Conservation (phyloP, 2,329 filamentous ascomycete species). For the Orbilia ellipsospora region DNA sequence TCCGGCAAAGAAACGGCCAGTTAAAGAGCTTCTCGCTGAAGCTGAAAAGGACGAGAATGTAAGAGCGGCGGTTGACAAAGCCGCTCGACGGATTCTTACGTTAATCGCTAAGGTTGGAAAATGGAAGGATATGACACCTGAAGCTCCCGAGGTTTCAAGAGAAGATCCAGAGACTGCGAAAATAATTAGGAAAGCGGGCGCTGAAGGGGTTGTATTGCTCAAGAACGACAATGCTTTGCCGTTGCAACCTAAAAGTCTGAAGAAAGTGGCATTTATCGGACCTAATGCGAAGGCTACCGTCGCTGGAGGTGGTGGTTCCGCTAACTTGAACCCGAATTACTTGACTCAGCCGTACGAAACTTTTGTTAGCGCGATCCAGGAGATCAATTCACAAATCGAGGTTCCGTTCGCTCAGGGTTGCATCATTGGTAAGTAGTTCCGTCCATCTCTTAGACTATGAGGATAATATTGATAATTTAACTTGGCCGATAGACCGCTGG, state of each 20-base stretch:
- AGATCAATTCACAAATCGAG: slow-evolving; percentile 30
- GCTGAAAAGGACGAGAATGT: slow-evolving; percentile 38
- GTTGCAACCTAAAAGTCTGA: slow-evolving; percentile 43
- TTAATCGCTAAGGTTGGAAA: slow-evolving; percentile 49
- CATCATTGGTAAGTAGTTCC: slow-evolving; percentile 33
- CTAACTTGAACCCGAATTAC: slow-evolving; percentile 44
- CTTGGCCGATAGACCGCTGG: slow-evolving; percentile 35
- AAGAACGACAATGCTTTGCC: slow-evolving; percentile 59
- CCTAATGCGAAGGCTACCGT: slow-evolving; percentile 66
- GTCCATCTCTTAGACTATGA: too few relatives aligned
- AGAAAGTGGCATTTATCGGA: slow-evolving; percentile 72
- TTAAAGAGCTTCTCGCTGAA: slow-evolving; percentile 31
- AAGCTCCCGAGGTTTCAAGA: slow-evolving; percentile 36
- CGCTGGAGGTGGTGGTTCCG: slow-evolving; percentile 51
- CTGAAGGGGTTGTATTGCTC: slow-evolving; percentile 58
- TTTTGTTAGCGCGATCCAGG: slow-evolving; percentile 42
- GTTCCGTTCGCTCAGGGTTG: slow-evolving; percentile 42
- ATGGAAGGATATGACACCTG: slow-evolving; percentile 54
- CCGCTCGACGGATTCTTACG: slow-evolving; percentile 37
- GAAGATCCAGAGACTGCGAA: slow-evolving; percentile 53
- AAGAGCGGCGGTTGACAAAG: slow-evolving; percentile 31
- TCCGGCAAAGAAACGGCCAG: slow-evolving; percentile 34
- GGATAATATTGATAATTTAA: neutral
- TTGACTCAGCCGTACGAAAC: slow-evolving; percentile 50
- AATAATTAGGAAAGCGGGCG: slow-evolving; percentile 55